A percentile compares a stretch with the other conserved stretches of the same genome.
Evolutionary conservation across 495 filamentous ascomycete genomes (phyloP).

Genomic region (Hypoxylon fragiforme): DNA sequence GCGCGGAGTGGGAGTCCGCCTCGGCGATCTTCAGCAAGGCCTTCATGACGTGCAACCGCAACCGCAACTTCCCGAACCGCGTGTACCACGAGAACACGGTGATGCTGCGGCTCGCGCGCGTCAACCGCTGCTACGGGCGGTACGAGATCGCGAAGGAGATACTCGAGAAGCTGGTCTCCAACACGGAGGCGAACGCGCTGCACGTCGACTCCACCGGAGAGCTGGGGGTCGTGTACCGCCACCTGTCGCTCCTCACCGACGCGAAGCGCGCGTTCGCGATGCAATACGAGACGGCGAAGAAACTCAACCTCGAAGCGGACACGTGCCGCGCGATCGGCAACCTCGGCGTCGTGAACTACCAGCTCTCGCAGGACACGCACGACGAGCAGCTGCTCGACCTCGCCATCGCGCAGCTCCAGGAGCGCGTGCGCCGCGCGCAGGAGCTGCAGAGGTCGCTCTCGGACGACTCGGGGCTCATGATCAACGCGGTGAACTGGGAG

Average conservation of each 20-base stretch:
- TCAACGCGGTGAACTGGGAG: conserved; percentile 10
- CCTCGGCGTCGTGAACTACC: conserved; percentile 41
- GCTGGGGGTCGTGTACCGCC: conserved; percentile 37
- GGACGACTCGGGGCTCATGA: neutral
- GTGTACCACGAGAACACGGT: conserved; percentile 3
- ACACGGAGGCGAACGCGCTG: neutral
- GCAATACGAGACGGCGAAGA: conserved; percentile 33
- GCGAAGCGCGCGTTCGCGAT: conserved; percentile 24
- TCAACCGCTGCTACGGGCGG: conserved; percentile 29
- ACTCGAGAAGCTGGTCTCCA: conserved; percentile 8
- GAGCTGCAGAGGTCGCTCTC: neutral
- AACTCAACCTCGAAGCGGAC: conserved; percentile 13
- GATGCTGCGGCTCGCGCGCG: conserved; percentile 21
- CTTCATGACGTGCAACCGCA: neutral
- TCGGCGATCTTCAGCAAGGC: conserved; percentile 1
- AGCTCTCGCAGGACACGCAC: conserved; percentile 17
- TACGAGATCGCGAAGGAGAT: conserved; percentile 23
- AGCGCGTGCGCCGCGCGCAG: conserved; percentile 9
- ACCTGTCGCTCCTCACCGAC: conserved; percentile 30
- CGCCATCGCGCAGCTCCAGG: conserved; percentile 11
- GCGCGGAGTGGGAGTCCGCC: conserved; percentile 5
- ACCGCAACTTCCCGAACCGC: neutral
- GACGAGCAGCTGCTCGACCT: conserved; percentile 3
- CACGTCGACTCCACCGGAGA: conserved; percentile 26
- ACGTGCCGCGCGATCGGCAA: conserved; percentile 43